Base-by-base conservation (phyloP, 1,284 basidiomycete genomes). In the Leccinum subspadiceum region DNA sequence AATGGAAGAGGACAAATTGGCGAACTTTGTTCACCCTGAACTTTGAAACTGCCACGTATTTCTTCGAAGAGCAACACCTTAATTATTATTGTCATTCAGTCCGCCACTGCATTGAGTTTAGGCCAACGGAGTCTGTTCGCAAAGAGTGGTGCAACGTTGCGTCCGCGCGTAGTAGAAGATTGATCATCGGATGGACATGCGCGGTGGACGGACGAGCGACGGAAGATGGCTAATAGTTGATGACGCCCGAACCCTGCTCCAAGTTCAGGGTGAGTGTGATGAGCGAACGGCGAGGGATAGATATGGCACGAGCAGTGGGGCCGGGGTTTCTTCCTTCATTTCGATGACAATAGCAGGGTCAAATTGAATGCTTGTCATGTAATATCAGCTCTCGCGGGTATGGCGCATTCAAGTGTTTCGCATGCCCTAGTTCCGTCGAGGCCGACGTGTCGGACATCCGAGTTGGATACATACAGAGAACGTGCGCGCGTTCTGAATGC, bases 131-230 rank as follows among this genome's bases (percentile, higher is more conserved):
- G 51, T 33, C 59, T 54, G 49, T 57, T 61, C 63, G 58, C 61
- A 22, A 63, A 59, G 58, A 63, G 49, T 58, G 46, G 12, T 59
- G 57, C 67, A 67, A 70, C 68, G 66, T 70, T 68, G 69, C 48
- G 53, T 64, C 57, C 67, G 54, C 53, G 65, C 68, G 60, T 46
- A 49, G 58, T 44, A 60, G 66, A 70, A 70, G 68, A 67, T 67
- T 69, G 66, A 70, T 68, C 50, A 70, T 70, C 67, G 68, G 67
- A 58, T 54, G 49, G 15, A 52, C 51, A 66, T 59, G 57, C 53
- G 26, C 26, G 62, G 59, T 65, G 44, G 26, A 60, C 60, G 59
- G 64, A 63, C 48, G 50, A 50, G 53, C 56, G 54, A 65, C 63
- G 54, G 52, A 54, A 59, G 39, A 58, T 60, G 39, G 37, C 10